These are phyloP conservation scores for Boletus tylopilopsis DNA, from an alignment of 768 basidiomycete species.

Conservation along the genomic window DNA sequence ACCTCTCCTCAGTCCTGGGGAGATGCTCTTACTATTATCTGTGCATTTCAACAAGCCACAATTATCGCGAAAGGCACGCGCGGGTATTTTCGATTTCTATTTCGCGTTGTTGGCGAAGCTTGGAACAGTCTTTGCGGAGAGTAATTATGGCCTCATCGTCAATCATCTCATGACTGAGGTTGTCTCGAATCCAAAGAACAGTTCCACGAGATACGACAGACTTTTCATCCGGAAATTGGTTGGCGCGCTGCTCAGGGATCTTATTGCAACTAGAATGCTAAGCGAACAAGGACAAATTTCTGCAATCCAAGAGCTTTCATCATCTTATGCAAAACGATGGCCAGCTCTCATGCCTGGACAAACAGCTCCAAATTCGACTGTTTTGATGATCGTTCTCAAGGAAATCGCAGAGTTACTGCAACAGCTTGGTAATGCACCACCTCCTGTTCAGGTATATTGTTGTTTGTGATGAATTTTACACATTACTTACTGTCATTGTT, in stretches of 20 bases:
- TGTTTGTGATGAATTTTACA: neutral
- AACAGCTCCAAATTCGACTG: conserved; percentile 57
- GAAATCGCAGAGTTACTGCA: conserved; percentile 85
- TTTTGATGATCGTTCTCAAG: conserved; percentile 69
- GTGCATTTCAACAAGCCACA: conserved; percentile 74
- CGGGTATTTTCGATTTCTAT: conserved; percentile 90
- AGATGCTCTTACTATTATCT: conserved; percentile 84
- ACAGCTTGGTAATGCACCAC: conserved; percentile 89
- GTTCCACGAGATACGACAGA: conserved; percentile 64
- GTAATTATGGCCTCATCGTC: conserved; percentile 75
- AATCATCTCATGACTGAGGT: conserved; percentile 78
- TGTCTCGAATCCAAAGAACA: conserved; percentile 54
- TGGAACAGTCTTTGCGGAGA: conserved; percentile 75
- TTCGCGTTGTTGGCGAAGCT: conserved; percentile 70
- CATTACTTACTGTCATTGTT: neutral
- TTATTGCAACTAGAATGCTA: conserved; percentile 84
- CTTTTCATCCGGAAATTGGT: conserved; percentile 70
- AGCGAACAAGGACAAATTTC: conserved; percentile 92
- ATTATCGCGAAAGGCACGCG: conserved; percentile 63
- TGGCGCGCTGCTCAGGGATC: conserved; percentile 74
- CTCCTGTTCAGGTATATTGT: conserved; percentile 71
- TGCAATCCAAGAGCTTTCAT: conserved; percentile 84
- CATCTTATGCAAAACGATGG: conserved; percentile 83
- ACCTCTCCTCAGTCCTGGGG: conserved; percentile 63
- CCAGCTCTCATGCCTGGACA: conserved; percentile 91